Evolutionary conservation across 208 protist genomes (phyloP), one percentile per base, ranked within the genome.

Genomic region (Polymyxa betae): DNA sequence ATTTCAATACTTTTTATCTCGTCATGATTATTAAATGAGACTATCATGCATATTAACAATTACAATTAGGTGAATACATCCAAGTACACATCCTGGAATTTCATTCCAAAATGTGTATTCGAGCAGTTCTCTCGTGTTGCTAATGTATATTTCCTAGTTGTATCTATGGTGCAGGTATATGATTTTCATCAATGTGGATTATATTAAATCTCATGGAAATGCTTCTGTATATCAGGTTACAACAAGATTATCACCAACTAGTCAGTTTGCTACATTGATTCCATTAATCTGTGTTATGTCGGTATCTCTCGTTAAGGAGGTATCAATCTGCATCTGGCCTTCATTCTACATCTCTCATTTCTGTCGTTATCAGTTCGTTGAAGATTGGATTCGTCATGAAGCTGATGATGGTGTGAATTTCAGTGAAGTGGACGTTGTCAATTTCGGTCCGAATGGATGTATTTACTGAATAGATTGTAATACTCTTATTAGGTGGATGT

Each of bases 121-220:
- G 97, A 98, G 92, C 98, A 99, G 94, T 99, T 99, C 90, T 89
- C 93, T 0, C 93, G 96, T 0, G 95, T 97, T 1, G 94, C 98
- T 40, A 99, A 99, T 93, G 94, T 97, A 60, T 99, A 99, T 92
- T 99, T 99, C 94, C 92, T 99, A 35, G 89, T 98, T 0, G 96
- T 98, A 5, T 93, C 95, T 5, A 91, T 94, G 40, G 92, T 98
- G 0, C 96, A 98, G 93, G 96, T 97, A 89, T 95, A 97, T 43
- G 95, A 38, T 16, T 43, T n/a, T 45, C 49, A 54, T 10, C 49
- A 1, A 0, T 0, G 44, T 35, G 16, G 24, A 29, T 60, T 5
- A 20, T 43, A n/a, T 43, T 35, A 35, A 82, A 5, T 20, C 72
- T n/a, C n/a, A n/a, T n/a, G n/a, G n/a, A n/a, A n/a, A n/a, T n/a